These are phyloP conservation scores for Crithidia expoeki DNA, from an alignment of 208 protist genomes.

Conservation along the genomic window DNA sequence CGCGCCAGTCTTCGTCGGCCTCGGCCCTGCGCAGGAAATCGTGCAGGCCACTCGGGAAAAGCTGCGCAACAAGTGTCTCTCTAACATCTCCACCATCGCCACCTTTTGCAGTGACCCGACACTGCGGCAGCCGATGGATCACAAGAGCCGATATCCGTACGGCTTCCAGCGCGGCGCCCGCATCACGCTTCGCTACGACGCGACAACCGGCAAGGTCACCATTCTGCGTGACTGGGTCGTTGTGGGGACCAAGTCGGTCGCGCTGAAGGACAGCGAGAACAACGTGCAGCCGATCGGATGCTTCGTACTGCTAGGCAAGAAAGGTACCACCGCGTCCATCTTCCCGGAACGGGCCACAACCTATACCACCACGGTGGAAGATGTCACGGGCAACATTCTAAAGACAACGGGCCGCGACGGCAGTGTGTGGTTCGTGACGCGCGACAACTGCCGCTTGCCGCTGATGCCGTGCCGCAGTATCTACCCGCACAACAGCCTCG, in stretches of 20 bases:
- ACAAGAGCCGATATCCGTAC: constrained; percentile 59
- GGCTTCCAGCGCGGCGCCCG: constrained; percentile 76
- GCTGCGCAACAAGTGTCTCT: constrained; percentile 64
- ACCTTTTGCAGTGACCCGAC: constrained; percentile 82
- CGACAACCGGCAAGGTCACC: constrained; percentile 37
- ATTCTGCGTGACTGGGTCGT: constrained; percentile 83
- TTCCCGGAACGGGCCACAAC: constrained; percentile 62
- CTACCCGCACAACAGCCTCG: constrained; percentile 34
- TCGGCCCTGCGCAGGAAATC: constrained; percentile 67
- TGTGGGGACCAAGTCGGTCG: constrained; percentile 54
- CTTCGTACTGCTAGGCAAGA: constrained; percentile 84
- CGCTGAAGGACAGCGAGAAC: constrained; percentile 39
- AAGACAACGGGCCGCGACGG: constrained; percentile 37
- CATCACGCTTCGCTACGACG: constrained; percentile 77
- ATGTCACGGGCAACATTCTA: constrained; percentile 54
- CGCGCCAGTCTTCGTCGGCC: constrained; percentile 74
- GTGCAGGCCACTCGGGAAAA: constrained; percentile 67
- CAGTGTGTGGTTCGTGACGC: constrained; percentile 49
- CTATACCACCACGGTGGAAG: constrained; percentile 48
- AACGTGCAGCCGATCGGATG: constrained; percentile 39
- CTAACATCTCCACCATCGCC: constrained; percentile 33
- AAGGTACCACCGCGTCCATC: constrained; percentile 60
- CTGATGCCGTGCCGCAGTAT: constrained; percentile 43
- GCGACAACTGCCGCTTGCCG: constrained; percentile 81
- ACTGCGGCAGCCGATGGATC: constrained; percentile 55